These are phyloP conservation scores for Ceratocystis eucalypticola DNA, from an alignment of 2,329 filamentous ascomycete genomes.

Conservation along the genomic window DNA sequence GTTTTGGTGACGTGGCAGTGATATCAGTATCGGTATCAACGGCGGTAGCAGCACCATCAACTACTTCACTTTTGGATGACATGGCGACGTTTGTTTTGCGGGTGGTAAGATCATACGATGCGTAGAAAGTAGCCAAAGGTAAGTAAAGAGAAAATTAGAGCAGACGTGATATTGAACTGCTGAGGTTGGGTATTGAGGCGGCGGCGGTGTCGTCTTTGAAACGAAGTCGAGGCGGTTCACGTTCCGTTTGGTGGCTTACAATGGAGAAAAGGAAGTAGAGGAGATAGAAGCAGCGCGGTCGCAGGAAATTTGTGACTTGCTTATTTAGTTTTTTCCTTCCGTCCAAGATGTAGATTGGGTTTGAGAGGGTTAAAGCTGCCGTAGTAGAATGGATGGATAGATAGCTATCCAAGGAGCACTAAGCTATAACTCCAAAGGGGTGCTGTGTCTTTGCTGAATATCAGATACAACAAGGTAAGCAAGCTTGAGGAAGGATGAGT, in stretches of 20 bases:
- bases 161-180: neutral
- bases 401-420: neutral
- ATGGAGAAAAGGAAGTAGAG: neutral
- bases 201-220: neutral
- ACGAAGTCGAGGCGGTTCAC: neutral
- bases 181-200: neutral
- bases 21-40: conserved; percentile 15
- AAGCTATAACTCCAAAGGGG: neutral
- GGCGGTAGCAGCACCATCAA: conserved; percentile 10
- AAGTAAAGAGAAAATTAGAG: neutral
- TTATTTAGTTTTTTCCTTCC: neutral
- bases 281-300: neutral
- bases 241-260: neutral
- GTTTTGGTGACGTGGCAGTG: conserved; percentile 15
- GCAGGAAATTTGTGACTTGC: neutral
- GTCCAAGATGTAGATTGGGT: neutral
- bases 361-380: neutral
- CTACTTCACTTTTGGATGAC: conserved; percentile 17
- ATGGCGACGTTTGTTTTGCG: neutral
- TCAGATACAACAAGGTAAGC: neutral
- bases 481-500: neutral
- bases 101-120: conserved; percentile 1
- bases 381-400: neutral
- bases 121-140: neutral
- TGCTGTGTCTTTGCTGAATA: neutral